Conservation (phyloP, 2,329 filamentous ascomycete genomes). For the Fulvia fulva region DNA sequence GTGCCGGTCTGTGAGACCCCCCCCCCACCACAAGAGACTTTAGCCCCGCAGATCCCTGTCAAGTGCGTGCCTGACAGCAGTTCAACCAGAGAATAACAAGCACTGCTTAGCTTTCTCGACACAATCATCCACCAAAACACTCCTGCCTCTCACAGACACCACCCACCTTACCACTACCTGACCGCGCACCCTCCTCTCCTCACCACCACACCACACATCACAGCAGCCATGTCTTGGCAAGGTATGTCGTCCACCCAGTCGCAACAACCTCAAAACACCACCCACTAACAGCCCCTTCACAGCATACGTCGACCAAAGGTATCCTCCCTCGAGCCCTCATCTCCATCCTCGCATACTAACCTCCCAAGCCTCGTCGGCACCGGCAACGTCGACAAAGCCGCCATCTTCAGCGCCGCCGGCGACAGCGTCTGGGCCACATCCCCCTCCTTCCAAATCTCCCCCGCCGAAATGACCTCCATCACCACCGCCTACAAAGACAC, state of each 20-base stretch:
- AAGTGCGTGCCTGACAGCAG: not conserved
- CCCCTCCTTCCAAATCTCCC: constrained; percentile 66
- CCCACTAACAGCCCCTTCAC: constrained; percentile 14
- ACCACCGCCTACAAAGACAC: constrained; percentile 49
- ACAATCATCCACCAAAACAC: not conserved
- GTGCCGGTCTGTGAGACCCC: not conserved
- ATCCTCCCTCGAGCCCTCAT: constrained; percentile 22
- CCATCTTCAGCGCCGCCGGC: constrained; percentile 76
- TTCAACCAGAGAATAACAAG: not conserved
- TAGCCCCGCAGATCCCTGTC: not conserved
- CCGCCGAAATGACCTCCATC: constrained; percentile 54
- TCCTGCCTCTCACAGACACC: not conserved
- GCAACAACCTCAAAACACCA: not conserved
- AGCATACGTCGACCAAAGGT: constrained; percentile 64
- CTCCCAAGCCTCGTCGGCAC: constrained; percentile 68
- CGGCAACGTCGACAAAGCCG: constrained; percentile 76
- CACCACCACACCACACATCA: constrained; percentile 9
- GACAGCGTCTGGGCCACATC: constrained; percentile 76
- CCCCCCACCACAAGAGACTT: not conserved
- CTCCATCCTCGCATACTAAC: constrained; percentile 16
- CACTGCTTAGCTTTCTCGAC: not conserved
- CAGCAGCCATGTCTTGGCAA: constrained; percentile 67
- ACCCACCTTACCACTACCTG: not conserved
- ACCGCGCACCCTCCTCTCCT: not conserved
- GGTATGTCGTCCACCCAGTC: constrained; percentile 45